phyloP scores from a whole-genome alignment of 805 yeast species.

The Spencermartinsiella europaea region DNA sequence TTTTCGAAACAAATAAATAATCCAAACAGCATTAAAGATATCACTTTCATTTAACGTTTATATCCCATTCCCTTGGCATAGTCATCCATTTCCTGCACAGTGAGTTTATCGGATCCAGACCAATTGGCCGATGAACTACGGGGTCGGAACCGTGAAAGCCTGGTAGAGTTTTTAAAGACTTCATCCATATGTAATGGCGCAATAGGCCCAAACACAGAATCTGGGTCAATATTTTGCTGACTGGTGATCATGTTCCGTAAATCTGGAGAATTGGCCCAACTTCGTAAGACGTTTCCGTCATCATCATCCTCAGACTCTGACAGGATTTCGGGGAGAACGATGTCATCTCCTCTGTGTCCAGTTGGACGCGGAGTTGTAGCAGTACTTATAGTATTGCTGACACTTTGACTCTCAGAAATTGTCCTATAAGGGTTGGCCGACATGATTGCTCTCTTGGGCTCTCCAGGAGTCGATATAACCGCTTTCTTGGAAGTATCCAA shows the following conservation, averaged over 20 bases:
- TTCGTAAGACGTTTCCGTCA: conserved; percentile 42
- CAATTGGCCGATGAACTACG: conserved; percentile 51
- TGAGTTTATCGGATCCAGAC: conserved; percentile 43
- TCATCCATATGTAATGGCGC: conserved; percentile 66
- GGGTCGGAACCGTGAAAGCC: conserved; percentile 46
- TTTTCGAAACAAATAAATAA: neutral
- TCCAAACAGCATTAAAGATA: neutral
- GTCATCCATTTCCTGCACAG: conserved; percentile 42
- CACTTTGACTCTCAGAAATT: neutral
- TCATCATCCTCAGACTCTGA: conserved; percentile 49
- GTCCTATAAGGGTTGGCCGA: neutral
- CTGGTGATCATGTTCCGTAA: conserved; percentile 43
- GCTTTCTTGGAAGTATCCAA: too few relatives aligned
- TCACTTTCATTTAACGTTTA: conserved; percentile 5
- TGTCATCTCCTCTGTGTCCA: conserved; percentile 2
- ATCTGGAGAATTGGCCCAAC: conserved; percentile 62
- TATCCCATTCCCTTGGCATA: conserved; percentile 47
- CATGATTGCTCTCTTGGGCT: neutral
- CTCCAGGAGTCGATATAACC: too few relatives aligned
- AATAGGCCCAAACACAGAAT: conserved; percentile 66
- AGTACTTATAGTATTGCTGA: neutral
- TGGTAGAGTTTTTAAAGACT: conserved; percentile 47
- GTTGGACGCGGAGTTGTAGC: neutral
- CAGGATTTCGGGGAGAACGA: conserved; percentile 29
- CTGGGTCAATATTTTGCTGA: conserved; percentile 56